These are phyloP conservation scores for Thraustochytrium sp. DNA, from an alignment of 352 stramenopile species.

Conservation along the genomic window DNA sequence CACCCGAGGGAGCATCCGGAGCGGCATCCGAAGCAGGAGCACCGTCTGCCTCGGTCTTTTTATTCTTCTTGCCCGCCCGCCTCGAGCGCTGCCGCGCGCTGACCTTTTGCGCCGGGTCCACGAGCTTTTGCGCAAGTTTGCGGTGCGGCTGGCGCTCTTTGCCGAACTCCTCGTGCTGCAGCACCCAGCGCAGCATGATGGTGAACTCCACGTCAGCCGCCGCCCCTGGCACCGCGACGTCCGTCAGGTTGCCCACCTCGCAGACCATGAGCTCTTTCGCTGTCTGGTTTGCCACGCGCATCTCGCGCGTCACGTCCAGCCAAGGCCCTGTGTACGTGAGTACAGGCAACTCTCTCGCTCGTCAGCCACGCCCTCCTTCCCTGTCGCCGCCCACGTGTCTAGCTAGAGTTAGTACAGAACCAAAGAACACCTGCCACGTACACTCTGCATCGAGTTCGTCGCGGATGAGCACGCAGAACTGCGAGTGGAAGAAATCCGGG, in stretches of 20 bases:
- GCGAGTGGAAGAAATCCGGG: conserved; percentile 26
- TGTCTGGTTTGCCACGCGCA: conserved; percentile 35
- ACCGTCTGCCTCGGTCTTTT: background rate
- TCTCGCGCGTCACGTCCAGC: conserved; percentile 25
- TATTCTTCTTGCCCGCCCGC: background rate
- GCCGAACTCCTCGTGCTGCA: conserved; percentile 30
- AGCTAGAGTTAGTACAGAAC: background rate
- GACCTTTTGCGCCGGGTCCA: conserved; percentile 22
- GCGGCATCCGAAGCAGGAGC: too few relatives aligned
- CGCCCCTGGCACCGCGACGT: background rate
- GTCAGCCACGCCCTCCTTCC: too few relatives aligned
- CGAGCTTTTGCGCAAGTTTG: conserved; percentile 9
- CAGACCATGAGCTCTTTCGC: conserved; percentile 35
- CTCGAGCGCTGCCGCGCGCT: background rate
- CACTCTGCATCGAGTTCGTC: background rate
- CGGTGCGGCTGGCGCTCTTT: conserved; percentile 12
- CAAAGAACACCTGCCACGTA: background rate
- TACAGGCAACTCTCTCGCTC: background rate
- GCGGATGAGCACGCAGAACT: conserved; percentile 23
- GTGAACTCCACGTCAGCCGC: background rate
- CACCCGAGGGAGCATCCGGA: background rate
- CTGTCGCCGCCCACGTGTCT: background rate
- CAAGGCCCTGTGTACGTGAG: background rate
- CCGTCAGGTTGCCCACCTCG: background rate
- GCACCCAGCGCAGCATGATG: conserved; percentile 38